Percentiles rank a stretch among this genome's conserved stretches.
Conservation (phyloP, 2,329 filamentous ascomycete species). For the Talaromyces sp. region DNA sequence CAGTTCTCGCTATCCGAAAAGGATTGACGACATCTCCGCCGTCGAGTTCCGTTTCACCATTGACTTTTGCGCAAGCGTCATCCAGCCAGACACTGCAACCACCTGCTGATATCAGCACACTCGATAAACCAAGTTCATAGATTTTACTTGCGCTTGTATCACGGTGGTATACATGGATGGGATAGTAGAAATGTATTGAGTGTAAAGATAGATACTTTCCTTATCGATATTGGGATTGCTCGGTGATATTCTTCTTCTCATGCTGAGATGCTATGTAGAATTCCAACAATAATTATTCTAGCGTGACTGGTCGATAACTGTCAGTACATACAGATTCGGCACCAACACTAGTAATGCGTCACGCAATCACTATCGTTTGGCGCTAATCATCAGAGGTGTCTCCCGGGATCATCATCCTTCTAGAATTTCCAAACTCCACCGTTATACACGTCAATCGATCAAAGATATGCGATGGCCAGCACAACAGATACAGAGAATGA, state of each 20-base stretch:
- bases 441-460: not conserved
- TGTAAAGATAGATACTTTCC: not conserved
- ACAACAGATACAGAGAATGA: not conserved
- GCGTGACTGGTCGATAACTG: not conserved
- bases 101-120: slow-evolving; percentile 13
- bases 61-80: slow-evolving; percentile 12
- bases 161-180: not conserved
- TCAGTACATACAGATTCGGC: not conserved
- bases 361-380: not conserved
- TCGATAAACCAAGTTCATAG: slow-evolving; percentile 7
- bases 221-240: not conserved
- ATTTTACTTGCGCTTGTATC: not conserved
- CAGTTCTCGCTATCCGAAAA: slow-evolving; percentile 86
- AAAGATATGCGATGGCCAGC: not conserved
- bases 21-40: slow-evolving; percentile 61
- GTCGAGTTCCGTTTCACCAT: slow-evolving; percentile 23
- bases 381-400: not conserved
- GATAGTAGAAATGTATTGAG: not conserved
- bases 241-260: not conserved
- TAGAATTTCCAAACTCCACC: not conserved
- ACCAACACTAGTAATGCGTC: not conserved
- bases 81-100: slow-evolving; percentile 13
- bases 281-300: not conserved
- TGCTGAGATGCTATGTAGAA: too few relatives aligned
- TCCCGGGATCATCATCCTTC: not conserved